A percentile compares a stretch with the other conserved stretches of the same genome.
phyloP scores from a whole-genome alignment of 1,139 yeast species.

The Hanseniaspora uvarum region DNA sequence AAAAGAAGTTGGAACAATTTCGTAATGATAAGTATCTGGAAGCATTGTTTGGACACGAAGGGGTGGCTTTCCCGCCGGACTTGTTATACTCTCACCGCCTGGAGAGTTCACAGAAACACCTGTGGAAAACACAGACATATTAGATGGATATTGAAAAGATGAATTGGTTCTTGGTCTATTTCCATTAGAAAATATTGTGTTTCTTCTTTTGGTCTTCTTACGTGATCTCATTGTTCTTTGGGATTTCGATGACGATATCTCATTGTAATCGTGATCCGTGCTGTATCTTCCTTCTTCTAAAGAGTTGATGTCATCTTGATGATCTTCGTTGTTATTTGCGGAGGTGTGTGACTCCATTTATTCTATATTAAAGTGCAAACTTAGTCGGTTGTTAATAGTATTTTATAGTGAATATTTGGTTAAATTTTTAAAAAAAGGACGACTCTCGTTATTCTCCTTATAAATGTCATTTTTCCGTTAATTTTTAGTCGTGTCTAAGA shows the following conservation, averaged over 20 bases:
- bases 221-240: constrained; percentile 3
- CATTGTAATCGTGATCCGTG: not conserved
- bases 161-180: constrained; percentile 16
- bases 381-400: no score
- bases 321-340: not conserved
- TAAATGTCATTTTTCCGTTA: no score
- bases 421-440: no score
- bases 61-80: not conserved
- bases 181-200: not conserved
- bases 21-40: constrained; percentile 6
- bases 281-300: constrained; percentile 10
- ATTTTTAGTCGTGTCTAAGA: no score
- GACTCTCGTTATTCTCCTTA: no score
- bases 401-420: not conserved
- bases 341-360: constrained; percentile 4
- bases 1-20: constrained; percentile 13
- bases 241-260: not conserved
- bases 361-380: not conserved
- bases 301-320: constrained; percentile 1
- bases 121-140: constrained; percentile 8
- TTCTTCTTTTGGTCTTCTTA: not conserved
- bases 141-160: constrained; percentile 16
- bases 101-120: constrained; percentile 6
- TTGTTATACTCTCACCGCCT: not conserved
- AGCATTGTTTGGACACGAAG: not conserved